Evolutionary conservation across 148 eudicot genomes (phyloP), one percentile per base, ranked within the genome.

Genomic region (Nepenthes mirabilis): DNA sequence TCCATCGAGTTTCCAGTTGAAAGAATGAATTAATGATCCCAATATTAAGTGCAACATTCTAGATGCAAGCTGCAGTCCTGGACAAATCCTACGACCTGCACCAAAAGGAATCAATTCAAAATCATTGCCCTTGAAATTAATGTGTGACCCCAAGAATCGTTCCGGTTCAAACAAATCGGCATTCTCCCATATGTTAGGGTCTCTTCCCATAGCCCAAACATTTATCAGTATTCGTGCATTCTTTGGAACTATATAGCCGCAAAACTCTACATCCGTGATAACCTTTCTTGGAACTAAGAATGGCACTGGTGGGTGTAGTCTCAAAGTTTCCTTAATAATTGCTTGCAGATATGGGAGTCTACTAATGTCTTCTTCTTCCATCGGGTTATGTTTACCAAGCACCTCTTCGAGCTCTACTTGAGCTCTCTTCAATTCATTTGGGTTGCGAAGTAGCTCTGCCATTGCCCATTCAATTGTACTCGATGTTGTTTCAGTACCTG

Each of bases 391-490:
- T 11, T 36, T 54, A 0, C 54, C 55, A 1, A 60, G 34, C 5
- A 37, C 57, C 60, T 60, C 23, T 1, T 3, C 9, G 33, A 67
- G 36, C 50, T 67, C 65, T 34, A 11, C 2, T 43, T 51, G 50
- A 0, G 59, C 64, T 35, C 43, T 67, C n/a, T 2, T 47, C 14
- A 67, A 43, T 3, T 13, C 12, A 1, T 43, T 14, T 6, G 70
- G 65, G n/a, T 60, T 52, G 11, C 47, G 48, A 11, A 67, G 70
- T 43, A 60, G 52, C 13, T 67, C 65, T 1, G 70, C 59, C 52
- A 67, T 59, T 60, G 64, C 64, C 70, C 70, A 67, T 43, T 67
- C 65, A 1, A 62, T 34, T 2, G 64, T 67, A 9, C 45, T 54
- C 7, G 65, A 62, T 1, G 59, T 59, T 13, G 64, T 52, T 37